These are phyloP conservation scores for Claviceps pusilla DNA, from an alignment of 2,329 filamentous ascomycete genomes.

Conservation along the genomic window DNA sequence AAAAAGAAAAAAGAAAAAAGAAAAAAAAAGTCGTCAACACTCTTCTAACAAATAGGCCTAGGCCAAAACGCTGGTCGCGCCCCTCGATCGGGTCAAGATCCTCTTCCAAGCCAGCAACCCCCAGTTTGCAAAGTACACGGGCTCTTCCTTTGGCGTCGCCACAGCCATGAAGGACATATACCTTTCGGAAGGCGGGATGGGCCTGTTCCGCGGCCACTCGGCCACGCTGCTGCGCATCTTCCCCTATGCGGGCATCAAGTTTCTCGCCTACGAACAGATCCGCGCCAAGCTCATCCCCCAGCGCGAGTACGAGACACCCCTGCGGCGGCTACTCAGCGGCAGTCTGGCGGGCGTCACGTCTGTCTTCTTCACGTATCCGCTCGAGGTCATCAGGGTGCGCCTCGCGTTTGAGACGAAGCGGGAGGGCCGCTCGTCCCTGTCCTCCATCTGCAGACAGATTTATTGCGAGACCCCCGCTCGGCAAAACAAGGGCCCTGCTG, in stretches of 20 bases:
- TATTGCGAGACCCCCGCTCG: conserved; percentile 56
- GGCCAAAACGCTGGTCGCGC: conserved; percentile 92
- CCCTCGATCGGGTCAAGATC: conserved; percentile 95
- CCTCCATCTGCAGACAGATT: conserved; percentile 70
- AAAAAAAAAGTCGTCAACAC: background rate
- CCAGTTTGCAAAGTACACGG: conserved; percentile 82
- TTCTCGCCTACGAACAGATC: conserved; percentile 93
- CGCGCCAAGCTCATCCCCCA: conserved; percentile 60
- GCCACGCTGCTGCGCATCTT: conserved; percentile 90
- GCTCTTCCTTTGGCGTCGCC: conserved; percentile 74
- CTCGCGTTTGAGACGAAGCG: conserved; percentile 85
- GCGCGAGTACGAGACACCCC: conserved; percentile 61
- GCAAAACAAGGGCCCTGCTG: conserved; percentile 11
- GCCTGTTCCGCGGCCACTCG: conserved; percentile 86
- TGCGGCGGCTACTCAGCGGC: conserved; percentile 60
- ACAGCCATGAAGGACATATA: conserved; percentile 76
- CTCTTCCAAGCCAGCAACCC: conserved; percentile 94
- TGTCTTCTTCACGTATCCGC: conserved; percentile 89
- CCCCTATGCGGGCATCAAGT: conserved; percentile 95
- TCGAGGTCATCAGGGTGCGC: conserved; percentile 85
- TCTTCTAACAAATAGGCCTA: conserved; percentile 19
- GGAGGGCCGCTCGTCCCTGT: conserved; percentile 52
- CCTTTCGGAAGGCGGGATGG: conserved; percentile 51
- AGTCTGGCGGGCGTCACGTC: conserved; percentile 71
- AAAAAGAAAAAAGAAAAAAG: background rate